Percentiles rank a stretch among this genome's conserved stretches.
Evolutionary conservation across 768 basidiomycete species (phyloP).

Genomic region (Calocybe gangraenosa): DNA sequence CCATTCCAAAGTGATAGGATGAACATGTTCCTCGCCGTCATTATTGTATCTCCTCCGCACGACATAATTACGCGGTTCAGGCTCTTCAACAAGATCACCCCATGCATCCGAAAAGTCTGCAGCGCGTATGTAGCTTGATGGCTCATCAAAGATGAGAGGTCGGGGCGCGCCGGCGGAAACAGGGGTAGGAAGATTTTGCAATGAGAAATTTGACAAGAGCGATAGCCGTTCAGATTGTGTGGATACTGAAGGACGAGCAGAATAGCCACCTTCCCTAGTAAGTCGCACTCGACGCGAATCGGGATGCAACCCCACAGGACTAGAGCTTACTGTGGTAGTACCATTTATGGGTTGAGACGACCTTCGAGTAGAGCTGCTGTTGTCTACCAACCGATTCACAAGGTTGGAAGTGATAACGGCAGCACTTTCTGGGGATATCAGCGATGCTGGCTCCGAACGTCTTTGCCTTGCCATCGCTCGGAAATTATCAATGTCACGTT

Average conservation of each 20-base stretch:
- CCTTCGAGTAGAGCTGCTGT: slow-evolving; percentile 15
- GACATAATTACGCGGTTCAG: slow-evolving; percentile 26
- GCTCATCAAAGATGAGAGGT: slow-evolving; percentile 38
- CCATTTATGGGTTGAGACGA: slow-evolving; percentile 9
- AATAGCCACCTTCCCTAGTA: slow-evolving; percentile 15
- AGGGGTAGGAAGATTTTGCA: slow-evolving; percentile 35
- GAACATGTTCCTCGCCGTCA: slow-evolving; percentile 35
- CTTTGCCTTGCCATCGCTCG: slow-evolving; percentile 19
- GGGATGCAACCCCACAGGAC: slow-evolving; percentile 8
- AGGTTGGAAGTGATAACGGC: slow-evolving; percentile 7
- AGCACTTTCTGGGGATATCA: slow-evolving; percentile 4
- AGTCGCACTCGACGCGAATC: slow-evolving; percentile 15
- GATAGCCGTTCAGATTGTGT: slow-evolving; percentile 31
- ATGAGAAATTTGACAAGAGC: slow-evolving; percentile 36
- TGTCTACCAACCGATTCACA: slow-evolving; percentile 15
- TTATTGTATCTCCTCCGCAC: slow-evolving; percentile 30
- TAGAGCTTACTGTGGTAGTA: background rate
- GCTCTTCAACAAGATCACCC: slow-evolving; percentile 14
- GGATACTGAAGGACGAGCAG: slow-evolving; percentile 20
- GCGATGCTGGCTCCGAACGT: slow-evolving; percentile 20
- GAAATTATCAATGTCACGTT: slow-evolving; percentile 22
- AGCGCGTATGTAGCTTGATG: slow-evolving; percentile 26
- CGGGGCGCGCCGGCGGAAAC: slow-evolving; percentile 25
- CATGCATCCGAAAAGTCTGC: slow-evolving; percentile 9
- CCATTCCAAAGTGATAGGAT: slow-evolving; percentile 36